Conservation (phyloP, 83 land plant species). For the Diphasiastrum complanatum region DNA sequence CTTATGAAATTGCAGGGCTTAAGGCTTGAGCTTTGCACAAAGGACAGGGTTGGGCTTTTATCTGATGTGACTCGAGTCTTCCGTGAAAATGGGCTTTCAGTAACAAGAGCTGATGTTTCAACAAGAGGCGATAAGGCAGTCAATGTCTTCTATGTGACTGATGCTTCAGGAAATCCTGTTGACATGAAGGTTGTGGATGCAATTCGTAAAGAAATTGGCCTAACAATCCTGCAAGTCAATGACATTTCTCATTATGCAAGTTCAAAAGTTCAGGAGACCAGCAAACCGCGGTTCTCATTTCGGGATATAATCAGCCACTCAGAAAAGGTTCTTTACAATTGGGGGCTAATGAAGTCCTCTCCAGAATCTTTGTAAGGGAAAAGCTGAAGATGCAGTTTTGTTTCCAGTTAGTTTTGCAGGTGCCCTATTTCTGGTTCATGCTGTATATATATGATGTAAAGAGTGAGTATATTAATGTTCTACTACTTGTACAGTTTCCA, state of each 20-base stretch:
- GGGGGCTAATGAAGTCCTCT: conserved; percentile 51
- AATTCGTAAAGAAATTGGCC: conserved; percentile 56
- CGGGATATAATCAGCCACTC: conserved; percentile 31
- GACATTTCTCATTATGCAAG: conserved; percentile 27
- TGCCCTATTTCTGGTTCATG: too few relatives aligned
- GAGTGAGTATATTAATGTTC: too few relatives aligned
- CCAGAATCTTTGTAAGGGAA: too few relatives aligned
- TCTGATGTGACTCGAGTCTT: conserved; percentile 72
- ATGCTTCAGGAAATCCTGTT: conserved; percentile 53
- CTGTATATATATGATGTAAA: too few relatives aligned
- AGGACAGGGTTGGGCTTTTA: conserved; percentile 59
- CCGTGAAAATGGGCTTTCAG: conserved; percentile 63
- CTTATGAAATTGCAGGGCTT: conserved; percentile 44
- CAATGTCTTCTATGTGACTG: conserved; percentile 58
- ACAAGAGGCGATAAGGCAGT: conserved; percentile 54
- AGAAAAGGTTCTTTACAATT: conserved; percentile 53
- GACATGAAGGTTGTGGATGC: conserved; percentile 50
- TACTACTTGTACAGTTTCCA: too few relatives aligned
- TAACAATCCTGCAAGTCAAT: conserved; percentile 49
- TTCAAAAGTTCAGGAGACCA: conserved; percentile 21
- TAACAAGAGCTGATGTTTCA: conserved; percentile 58
- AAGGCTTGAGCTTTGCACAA: conserved; percentile 57
- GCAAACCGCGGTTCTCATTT: conserved; percentile 40
- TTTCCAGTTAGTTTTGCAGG: too few relatives aligned
- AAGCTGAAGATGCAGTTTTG: too few relatives aligned